Conservation (phyloP, 2,329 filamentous ascomycete genomes). For the Sphaerulina populicola region DNA sequence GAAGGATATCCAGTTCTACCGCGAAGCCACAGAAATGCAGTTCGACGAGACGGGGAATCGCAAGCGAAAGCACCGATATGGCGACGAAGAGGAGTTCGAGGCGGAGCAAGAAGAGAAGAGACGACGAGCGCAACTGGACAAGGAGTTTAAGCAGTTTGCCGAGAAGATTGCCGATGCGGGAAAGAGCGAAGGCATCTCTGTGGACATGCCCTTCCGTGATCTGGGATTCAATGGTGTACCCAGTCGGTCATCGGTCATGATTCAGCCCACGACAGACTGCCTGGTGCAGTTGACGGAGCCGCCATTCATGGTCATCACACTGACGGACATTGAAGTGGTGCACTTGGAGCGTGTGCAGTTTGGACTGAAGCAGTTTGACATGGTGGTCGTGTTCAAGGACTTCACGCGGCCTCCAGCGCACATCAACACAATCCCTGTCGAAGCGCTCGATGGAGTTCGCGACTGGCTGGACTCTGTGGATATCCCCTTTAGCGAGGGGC, state of each 20-base stretch:
- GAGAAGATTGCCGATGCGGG: constrained; percentile 97
- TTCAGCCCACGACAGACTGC: constrained; percentile 93
- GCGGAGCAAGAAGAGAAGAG: constrained; percentile 94
- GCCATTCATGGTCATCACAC: constrained; percentile 89
- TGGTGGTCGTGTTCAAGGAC: constrained; percentile 97
- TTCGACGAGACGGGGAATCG: constrained; percentile 98
- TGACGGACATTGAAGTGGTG: constrained; percentile 92
- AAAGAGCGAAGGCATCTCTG: constrained; percentile 79
- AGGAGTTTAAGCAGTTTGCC: constrained; percentile 90
- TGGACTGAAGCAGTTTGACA: constrained; percentile 96
- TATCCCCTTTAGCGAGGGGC: constrained; percentile 87
- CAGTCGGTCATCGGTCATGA: constrained; percentile 87
- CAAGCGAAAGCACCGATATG: constrained; percentile 94
- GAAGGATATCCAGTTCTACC: constrained; percentile 96
- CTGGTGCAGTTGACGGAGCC: constrained; percentile 94
- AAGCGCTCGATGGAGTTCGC: constrained; percentile 88
- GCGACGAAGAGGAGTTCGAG: constrained; percentile 97
- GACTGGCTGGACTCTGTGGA: constrained; percentile 96
- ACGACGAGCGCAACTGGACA: constrained; percentile 82
- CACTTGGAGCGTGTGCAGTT: constrained; percentile 94
- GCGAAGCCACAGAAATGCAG: constrained; percentile 95
- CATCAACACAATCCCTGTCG: constrained; percentile 96
- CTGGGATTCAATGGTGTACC: constrained; percentile 96
- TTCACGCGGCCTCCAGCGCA: constrained; percentile 84
- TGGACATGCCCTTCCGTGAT: constrained; percentile 94